phyloP scores from a whole-genome alignment of 2,329 filamentous ascomycete species.

The Pestalotiopsis sp. region DNA sequence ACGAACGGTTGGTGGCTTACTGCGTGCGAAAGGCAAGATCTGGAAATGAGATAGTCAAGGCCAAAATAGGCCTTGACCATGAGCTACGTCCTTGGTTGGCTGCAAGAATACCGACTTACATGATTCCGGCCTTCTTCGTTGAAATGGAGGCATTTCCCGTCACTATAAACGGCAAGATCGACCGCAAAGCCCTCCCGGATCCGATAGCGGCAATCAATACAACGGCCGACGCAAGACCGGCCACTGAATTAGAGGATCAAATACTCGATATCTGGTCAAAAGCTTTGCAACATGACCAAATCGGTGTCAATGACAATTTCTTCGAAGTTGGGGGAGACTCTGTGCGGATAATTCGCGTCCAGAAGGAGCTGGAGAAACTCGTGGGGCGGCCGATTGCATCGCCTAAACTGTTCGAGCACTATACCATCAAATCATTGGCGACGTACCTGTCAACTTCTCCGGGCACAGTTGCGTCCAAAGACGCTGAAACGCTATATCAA shows the following conservation, averaged over 20 bases:
- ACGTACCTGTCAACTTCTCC: slow-evolving; percentile 19
- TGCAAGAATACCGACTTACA: slow-evolving; percentile 27
- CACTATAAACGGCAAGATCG: slow-evolving; percentile 28
- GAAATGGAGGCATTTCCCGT: slow-evolving; percentile 28
- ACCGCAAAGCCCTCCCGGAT: slow-evolving; percentile 31
- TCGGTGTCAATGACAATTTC: slow-evolving; percentile 30
- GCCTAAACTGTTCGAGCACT: slow-evolving; percentile 29
- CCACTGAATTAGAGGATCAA: slow-evolving; percentile 24
- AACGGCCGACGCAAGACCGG: slow-evolving; percentile 8
- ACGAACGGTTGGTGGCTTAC: slow-evolving; percentile 33
- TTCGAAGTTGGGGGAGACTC: slow-evolving; percentile 33
- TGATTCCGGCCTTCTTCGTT: slow-evolving; percentile 33
- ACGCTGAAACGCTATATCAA: neutral
- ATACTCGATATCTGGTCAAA: slow-evolving; percentile 27
- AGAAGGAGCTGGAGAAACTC: slow-evolving; percentile 27
- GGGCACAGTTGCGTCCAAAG: neutral
- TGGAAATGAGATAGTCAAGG: neutral
- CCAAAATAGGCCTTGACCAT: slow-evolving; percentile 14
- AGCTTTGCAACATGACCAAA: slow-evolving; percentile 26
- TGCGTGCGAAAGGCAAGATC: slow-evolving; percentile 20
- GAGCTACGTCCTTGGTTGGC: slow-evolving; percentile 28
- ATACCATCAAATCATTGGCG: slow-evolving; percentile 31
- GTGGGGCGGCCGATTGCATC: slow-evolving; percentile 23
- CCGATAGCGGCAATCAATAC: slow-evolving; percentile 16
- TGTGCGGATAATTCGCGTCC: slow-evolving; percentile 27